Evolutionary conservation across 140 eudicot genomes (phyloP).

Genomic region (Stevia rebaudiana): DNA sequence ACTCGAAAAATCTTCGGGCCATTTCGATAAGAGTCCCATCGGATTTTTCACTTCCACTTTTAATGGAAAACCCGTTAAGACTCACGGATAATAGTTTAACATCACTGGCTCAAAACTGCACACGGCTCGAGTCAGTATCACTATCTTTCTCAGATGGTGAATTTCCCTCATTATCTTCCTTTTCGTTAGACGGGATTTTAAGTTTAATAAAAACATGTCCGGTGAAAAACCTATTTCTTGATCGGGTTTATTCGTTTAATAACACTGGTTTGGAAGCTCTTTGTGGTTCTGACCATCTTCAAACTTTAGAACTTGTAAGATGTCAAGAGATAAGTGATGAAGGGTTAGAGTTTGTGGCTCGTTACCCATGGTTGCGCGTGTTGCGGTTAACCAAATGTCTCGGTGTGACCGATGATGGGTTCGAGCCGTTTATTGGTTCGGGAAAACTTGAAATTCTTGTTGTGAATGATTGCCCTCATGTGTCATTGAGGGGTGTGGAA

Average conservation of each 20-base stretch:
- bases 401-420: conserved; percentile 69
- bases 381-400: conserved; percentile 62
- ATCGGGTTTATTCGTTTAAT: conserved; percentile 51
- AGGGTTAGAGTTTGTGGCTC: conserved; percentile 45
- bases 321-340: conserved; percentile 80
- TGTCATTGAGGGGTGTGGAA: conserved; percentile 56
- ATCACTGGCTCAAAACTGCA: conserved; percentile 56
- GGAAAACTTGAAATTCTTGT: conserved; percentile 40
- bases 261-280: conserved; percentile 78
- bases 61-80: conserved; percentile 49
- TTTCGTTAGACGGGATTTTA: conserved; percentile 51
- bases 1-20: conserved; percentile 50
- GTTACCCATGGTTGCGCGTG: conserved; percentile 32
- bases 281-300: conserved; percentile 42
- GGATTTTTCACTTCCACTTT: conserved; percentile 50
- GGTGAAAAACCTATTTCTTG: conserved; percentile 48
- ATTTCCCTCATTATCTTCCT: conserved; percentile 58
- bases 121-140: conserved; percentile 47
- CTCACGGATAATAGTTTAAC: conserved; percentile 64
- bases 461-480: conserved; percentile 74
- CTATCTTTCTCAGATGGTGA: conserved; percentile 64
- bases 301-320: conserved; percentile 57
- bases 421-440: conserved; percentile 40
- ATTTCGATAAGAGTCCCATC: conserved; percentile 75
- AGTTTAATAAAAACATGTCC: conserved; percentile 49